These are phyloP conservation scores for Amniculicola lignicola DNA, from an alignment of 495 filamentous ascomycete genomes.

Conservation along the genomic window DNA sequence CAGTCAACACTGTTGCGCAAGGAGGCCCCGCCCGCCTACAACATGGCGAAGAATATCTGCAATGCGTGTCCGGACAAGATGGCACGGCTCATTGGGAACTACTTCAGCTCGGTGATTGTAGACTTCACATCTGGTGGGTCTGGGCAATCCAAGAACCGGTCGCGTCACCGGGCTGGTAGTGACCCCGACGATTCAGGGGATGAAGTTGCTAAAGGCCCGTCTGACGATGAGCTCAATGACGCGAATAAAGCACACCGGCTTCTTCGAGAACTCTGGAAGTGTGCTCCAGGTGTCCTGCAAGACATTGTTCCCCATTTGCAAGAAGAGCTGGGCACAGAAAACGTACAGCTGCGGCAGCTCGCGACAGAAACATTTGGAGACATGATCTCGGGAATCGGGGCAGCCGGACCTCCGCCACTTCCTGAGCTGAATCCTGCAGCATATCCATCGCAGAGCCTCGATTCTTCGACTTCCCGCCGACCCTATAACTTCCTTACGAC, in stretches of 20 bases:
- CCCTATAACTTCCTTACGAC: conserved; percentile 68
- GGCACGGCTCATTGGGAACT: conserved; percentile 88
- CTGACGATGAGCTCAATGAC: conserved; percentile 81
- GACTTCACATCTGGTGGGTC: conserved; percentile 61
- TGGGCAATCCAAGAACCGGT: background rate
- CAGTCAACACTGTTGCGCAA: conserved; percentile 78
- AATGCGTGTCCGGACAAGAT: conserved; percentile 88
- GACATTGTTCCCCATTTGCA: conserved; percentile 95
- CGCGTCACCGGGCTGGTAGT: conserved; percentile 36
- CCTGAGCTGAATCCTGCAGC: conserved; percentile 71
- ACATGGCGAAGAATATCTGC: conserved; percentile 93
- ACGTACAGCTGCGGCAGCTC: conserved; percentile 75
- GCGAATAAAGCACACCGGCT: conserved; percentile 84
- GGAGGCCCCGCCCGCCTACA: conserved; percentile 86
- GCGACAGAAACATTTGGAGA: conserved; percentile 93
- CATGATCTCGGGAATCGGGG: conserved; percentile 85
- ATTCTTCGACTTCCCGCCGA: conserved; percentile 49
- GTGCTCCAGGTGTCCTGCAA: conserved; percentile 79
- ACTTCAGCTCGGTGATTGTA: conserved; percentile 94
- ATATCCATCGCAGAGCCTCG: conserved; percentile 72
- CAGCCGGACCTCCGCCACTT: conserved; percentile 74
- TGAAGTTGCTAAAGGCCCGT: conserved; percentile 57
- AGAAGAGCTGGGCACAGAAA: conserved; percentile 86
- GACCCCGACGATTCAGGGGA: conserved; percentile 71
- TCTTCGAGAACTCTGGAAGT: conserved; percentile 90